These are phyloP conservation scores for Sugiyamaella xylanicola DNA, from an alignment of 1,139 yeast genomes.

Conservation along the genomic window DNA sequence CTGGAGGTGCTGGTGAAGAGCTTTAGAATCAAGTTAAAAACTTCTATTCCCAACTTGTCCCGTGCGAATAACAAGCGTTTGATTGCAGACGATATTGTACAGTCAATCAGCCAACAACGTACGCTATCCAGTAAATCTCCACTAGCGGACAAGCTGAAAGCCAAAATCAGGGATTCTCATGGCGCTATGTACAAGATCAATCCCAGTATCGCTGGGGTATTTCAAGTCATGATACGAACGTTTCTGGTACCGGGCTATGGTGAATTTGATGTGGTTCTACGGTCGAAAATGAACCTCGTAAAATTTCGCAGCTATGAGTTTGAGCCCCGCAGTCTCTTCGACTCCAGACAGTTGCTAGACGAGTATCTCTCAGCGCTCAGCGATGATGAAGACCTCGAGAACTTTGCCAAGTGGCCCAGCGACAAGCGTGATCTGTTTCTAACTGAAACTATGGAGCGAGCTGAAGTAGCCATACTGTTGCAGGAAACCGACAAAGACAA, in stretches of 20 bases:
- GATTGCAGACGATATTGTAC: slow-evolving; percentile 7
- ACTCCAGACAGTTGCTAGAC: slow-evolving; percentile 21
- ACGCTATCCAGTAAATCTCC: slow-evolving; percentile 13
- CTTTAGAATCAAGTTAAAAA: slow-evolving; percentile 9
- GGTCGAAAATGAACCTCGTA: slow-evolving; percentile 25
- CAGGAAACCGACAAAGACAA: slow-evolving; percentile 5
- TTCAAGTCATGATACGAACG: slow-evolving; percentile 19
- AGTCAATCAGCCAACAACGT: slow-evolving; percentile 11
- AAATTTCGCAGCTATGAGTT: slow-evolving; percentile 26
- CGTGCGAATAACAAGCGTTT: slow-evolving; percentile 5
- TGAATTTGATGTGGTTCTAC: slow-evolving; percentile 25
- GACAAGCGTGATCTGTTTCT: slow-evolving; percentile 6
- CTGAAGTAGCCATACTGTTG: slow-evolving; percentile 16
- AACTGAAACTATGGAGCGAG: slow-evolving; percentile 8
- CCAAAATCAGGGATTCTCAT: slow-evolving; percentile 12
- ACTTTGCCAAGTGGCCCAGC: slow-evolving; percentile 20
- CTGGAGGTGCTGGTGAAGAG: slow-evolving; percentile 11
- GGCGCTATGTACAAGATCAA: slow-evolving; percentile 22
- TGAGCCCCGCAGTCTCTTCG: slow-evolving; percentile 22
- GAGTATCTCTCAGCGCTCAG: slow-evolving; percentile 24
- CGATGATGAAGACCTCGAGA: slow-evolving; percentile 20
- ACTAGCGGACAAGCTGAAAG: slow-evolving; percentile 12
- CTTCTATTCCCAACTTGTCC: slow-evolving; percentile 9
- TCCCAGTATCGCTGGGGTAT: slow-evolving; percentile 15
- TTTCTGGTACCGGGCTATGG: slow-evolving; percentile 24